These are phyloP conservation scores for Fusarium lyarnte DNA, from an alignment of 2,329 filamentous ascomycete genomes.

Conservation along the genomic window DNA sequence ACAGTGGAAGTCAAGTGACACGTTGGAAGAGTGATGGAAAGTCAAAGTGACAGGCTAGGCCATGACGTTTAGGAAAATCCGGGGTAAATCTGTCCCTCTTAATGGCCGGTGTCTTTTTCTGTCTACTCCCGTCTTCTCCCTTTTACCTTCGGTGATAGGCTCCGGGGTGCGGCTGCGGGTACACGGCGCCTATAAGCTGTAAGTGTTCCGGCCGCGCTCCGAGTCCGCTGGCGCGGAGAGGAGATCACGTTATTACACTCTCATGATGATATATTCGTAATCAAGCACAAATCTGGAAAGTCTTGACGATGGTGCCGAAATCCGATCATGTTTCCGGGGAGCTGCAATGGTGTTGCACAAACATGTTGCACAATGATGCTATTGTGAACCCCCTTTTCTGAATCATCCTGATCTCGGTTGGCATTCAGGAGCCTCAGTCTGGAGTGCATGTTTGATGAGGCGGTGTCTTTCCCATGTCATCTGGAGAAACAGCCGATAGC, in stretches of 20 bases:
- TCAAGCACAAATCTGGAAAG: neutral
- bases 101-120: conserved; percentile 19
- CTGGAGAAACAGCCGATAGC: conserved; percentile 12
- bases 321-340: neutral
- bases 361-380: neutral
- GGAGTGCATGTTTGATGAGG: conserved; percentile 9
- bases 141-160: conserved; percentile 12
- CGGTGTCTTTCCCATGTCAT: conserved; percentile 9
- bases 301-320: neutral
- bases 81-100: conserved; percentile 31
- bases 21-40: conserved; percentile 14
- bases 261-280: neutral
- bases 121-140: neutral
- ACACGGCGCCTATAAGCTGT: conserved; percentile 16
- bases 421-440: conserved; percentile 7
- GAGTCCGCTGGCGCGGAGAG: conserved; percentile 14
- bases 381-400: conserved; percentile 7
- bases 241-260: conserved; percentile 1
- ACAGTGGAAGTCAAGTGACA: conserved; percentile 13
- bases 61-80: conserved; percentile 40
- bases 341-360: neutral
- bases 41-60: neutral
- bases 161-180: conserved; percentile 21
- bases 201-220: conserved; percentile 21
- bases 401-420: conserved; percentile 2